Percentiles rank a stretch among this genome's conserved stretches.
Evolutionary conservation across 306 rosid genomes (phyloP).

Genomic region (Herpetospermum pedunculosum): DNA sequence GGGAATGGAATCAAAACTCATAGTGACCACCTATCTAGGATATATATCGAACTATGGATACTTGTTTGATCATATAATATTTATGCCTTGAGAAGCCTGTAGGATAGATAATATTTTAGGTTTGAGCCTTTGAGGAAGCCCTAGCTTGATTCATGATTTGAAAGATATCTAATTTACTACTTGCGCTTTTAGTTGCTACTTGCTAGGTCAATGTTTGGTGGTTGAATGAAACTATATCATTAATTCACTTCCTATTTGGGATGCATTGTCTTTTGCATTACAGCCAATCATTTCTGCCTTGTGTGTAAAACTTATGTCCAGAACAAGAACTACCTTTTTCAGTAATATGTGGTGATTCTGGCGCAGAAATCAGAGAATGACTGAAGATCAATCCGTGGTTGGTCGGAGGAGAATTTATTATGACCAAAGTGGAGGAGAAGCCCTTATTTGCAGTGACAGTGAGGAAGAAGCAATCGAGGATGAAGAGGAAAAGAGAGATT

Average conservation of each 20-base stretch:
- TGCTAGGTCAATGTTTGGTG: background rate
- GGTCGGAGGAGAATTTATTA: conserved; percentile 98
- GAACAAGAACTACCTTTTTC: background rate
- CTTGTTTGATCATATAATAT: background rate
- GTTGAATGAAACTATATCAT: background rate
- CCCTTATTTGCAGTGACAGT: conserved; percentile 96
- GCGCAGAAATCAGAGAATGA: conserved; percentile 96
- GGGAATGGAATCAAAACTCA: no score
- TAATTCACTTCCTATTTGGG: background rate
- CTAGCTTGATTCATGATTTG: background rate
- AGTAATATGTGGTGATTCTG: conserved; percentile 13
- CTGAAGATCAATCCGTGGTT: conserved; percentile 93
- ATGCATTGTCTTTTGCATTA: background rate
- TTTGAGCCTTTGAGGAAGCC: background rate
- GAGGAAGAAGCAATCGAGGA: conserved; percentile 89
- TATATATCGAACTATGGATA: background rate
- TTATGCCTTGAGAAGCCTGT: background rate
- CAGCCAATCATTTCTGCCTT: background rate
- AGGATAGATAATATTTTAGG: background rate
- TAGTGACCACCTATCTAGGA: background rate
- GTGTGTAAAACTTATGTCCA: background rate
- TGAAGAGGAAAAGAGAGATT: conserved; percentile 82
- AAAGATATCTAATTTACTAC: background rate
- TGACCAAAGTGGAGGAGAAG: conserved; percentile 96
- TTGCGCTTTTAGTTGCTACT: background rate